Evolutionary conservation across 306 rosid genomes (phyloP), one percentile per base, ranked within the genome.

Genomic region (Corylus heterophylla): DNA sequence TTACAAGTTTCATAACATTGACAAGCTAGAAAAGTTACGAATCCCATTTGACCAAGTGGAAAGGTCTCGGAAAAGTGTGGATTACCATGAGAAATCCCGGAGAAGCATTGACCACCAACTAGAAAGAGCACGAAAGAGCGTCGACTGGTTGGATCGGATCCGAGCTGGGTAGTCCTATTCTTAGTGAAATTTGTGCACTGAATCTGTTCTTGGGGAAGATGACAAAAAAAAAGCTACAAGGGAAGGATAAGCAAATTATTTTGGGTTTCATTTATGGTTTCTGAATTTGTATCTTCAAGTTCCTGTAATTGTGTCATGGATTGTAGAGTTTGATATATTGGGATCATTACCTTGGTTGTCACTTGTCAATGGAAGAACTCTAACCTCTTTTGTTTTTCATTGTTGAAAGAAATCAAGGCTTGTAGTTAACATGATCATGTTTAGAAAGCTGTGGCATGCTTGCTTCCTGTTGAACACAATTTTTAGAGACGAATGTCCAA

Each of bases 141-240:
- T 93, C 5, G 97, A 93, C 82, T 91, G 98, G 98, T 86, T 93
- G 85, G 98, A 93, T 31, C 86, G 93, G 83, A 84, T 89, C 67
- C 91, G 93, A 79, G 86, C 93, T 22, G 80, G 89, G 44, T 90
- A 85, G 90, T 75, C 12, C 31, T 86, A 25, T 59, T 59, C 17
- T 58, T 59, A 5, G 10, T 5, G 12, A 29, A 29, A 74, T 79
- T 81, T 79, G 84, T 55, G 51, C 69, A 31, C 67, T 78, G 85
- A 75, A 78, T 80, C 76, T 80, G 87, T 79, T 55, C 66, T 75
- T 59, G 80, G 76, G 83, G 83, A 75, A 83, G 85, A 74, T 51
- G 74, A 48, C 70, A 78, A 78, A 85, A 78, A 85, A 79, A 76
- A 74, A 84, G 78, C 82, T 77, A 89, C 86, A 63, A 50, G 54